Evolutionary conservation across 192 early-diverging fungal genomes (phyloP).

Genomic region (Umbelopsis sp.): DNA sequence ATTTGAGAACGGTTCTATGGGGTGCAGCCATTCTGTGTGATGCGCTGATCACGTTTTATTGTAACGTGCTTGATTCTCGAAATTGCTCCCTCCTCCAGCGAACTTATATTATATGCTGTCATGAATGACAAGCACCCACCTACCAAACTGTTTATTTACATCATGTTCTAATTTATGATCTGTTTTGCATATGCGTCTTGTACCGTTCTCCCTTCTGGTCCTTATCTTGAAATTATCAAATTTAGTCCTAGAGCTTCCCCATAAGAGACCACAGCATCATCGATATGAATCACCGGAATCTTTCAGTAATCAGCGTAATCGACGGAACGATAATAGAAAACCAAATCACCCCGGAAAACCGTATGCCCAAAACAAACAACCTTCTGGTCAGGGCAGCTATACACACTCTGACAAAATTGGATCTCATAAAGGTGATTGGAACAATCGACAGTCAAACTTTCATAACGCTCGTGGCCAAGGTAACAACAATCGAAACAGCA

Average conservation of each 20-base stretch:
- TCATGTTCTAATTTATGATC: neutral
- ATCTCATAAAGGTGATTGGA: neutral
- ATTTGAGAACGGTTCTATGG: neutral
- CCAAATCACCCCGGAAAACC: neutral
- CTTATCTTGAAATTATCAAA: neutral
- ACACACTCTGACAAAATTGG: neutral
- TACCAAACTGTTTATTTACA: neutral
- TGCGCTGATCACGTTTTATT: neutral
- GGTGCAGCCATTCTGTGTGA: neutral
- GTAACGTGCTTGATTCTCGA: neutral
- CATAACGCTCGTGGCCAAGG: neutral
- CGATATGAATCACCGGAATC: neutral
- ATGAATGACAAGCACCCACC: neutral
- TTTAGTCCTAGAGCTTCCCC: constrained; percentile 7
- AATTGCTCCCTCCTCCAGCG: neutral
- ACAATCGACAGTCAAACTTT: neutral
- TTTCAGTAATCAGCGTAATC: neutral
- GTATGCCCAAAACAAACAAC: neutral
- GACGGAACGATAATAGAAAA: neutral
- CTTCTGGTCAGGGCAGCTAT: neutral
- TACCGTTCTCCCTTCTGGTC: neutral
- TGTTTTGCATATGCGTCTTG: neutral
- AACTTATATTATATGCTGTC: neutral
- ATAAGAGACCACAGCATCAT: neutral
- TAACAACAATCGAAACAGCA: neutral